Percentiles rank a stretch among this genome's conserved stretches.
Conservation (phyloP, 495 filamentous ascomycete species). For the Penicilliopsis zonata region DNA sequence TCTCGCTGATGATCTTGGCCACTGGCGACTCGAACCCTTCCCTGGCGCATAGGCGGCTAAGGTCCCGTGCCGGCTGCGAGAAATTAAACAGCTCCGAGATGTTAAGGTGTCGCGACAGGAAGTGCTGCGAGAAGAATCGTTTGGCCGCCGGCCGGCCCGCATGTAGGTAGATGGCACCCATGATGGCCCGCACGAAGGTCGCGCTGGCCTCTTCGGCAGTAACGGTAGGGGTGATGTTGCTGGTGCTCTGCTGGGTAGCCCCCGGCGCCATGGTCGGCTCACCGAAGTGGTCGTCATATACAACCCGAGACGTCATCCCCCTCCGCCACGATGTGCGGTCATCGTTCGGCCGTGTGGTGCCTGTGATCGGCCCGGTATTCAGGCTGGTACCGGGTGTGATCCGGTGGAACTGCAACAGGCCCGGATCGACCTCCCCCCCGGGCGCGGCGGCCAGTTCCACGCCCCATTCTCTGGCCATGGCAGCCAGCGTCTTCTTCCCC, state of each 20-base stretch:
- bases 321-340: slow-evolving; percentile 49
- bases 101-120: slow-evolving; percentile 69
- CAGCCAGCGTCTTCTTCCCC: slow-evolving; percentile 55
- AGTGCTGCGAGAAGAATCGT: slow-evolving; percentile 69
- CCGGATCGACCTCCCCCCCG: slow-evolving; percentile 84
- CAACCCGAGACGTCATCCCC: slow-evolving; percentile 55
- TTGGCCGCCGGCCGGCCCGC: slow-evolving; percentile 55
- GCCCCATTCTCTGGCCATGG: slow-evolving; percentile 75
- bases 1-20: slow-evolving; percentile 77
- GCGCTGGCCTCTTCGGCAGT: slow-evolving; percentile 41
- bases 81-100: slow-evolving; percentile 71
- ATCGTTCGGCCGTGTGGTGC: slow-evolving; percentile 27
- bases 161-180: slow-evolving; percentile 79
- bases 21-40: slow-evolving; percentile 85
- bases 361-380: slow-evolving; percentile 4
- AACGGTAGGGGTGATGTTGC: slow-evolving; percentile 17
- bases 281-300: slow-evolving; percentile 74
- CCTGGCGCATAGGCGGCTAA: slow-evolving; percentile 65
- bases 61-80: slow-evolving; percentile 66
- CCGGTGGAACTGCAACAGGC: slow-evolving; percentile 70
- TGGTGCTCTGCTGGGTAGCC: slow-evolving; percentile 5
- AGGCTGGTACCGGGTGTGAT: slow-evolving; percentile 43
- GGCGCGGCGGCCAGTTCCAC: slow-evolving; percentile 73
- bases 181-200: slow-evolving; percentile 64
- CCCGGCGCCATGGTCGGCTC: slow-evolving; percentile 30